Base-by-base conservation (phyloP, 129 eudicot genomes). In the Tagetes erecta region DNA sequence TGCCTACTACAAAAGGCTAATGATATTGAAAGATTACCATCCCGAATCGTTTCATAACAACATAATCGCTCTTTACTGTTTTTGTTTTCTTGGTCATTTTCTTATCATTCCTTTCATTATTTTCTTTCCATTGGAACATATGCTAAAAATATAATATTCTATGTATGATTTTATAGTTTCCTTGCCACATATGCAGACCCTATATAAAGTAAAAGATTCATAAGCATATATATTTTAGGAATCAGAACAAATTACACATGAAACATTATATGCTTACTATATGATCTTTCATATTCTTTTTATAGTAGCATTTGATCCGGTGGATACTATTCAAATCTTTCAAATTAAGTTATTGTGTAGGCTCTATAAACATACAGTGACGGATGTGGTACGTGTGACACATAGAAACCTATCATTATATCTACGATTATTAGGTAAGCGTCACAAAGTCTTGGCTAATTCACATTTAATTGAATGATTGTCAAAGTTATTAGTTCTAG, bases 161-260 rank as follows among this genome's bases (percentile, higher is more conserved):
- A 62, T 39, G 63, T 9, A 45, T 62, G 58, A 74, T 64, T 46
- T 63, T 45, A 62, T 62, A 47, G 45, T 27, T 36, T 74, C 44
- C 60, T 45, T 35, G 47, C 57, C 58, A 6, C 57, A n/a, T 33
- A 11, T 13, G 36, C 44, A 72, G 8, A 59, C 36, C 37, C 45
- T 47, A 13, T 2, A 60, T 44, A 45, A 74, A 74, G 78, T 74
- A 62, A 46, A 62, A 62, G 60, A 74, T 73, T 73, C 78, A 60
- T 46, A 60, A 60, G 50, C 30, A 63, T 74, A 74, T 74, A 1
- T 70, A 73, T 34, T n/a, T 33, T 36, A 30, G 45, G 62, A 62
- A 46, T 74, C 60, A n/a, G 63, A 63, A 63, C 41, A 74, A 46
- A 34, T 20, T 73, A 59, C 33, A 13, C 60, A 62, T 13, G 13